A percentile compares a stretch with the other conserved stretches of the same genome.
phyloP scores from a whole-genome alignment of 2,329 filamentous ascomycete genomes.

The Pochonia chlamydosporia region DNA sequence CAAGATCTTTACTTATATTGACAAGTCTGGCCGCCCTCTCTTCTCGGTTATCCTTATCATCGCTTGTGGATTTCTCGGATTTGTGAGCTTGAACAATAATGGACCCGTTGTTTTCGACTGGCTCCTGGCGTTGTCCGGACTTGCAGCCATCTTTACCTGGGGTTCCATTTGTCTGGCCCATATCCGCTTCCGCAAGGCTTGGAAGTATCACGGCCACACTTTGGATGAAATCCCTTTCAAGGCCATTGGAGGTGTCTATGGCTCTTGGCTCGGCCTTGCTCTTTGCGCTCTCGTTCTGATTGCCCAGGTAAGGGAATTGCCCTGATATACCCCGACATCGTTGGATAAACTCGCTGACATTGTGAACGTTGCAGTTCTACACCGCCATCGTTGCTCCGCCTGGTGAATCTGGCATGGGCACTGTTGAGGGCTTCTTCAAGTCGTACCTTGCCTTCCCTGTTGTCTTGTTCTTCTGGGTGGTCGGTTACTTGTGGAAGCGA shows the following conservation, averaged over 20 bases:
- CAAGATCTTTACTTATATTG: constrained; percentile 50
- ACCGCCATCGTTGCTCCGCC: constrained; percentile 35
- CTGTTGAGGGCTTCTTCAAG: constrained; percentile 48
- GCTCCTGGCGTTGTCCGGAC: constrained; percentile 57
- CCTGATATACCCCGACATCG: neutral
- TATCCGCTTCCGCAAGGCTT: constrained; percentile 59
- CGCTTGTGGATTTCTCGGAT: constrained; percentile 40
- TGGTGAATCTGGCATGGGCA: constrained; percentile 27
- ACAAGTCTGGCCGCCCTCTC: constrained; percentile 51
- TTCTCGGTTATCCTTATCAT: constrained; percentile 42
- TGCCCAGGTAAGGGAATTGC: constrained; percentile 38
- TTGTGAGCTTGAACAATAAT: constrained; percentile 32
- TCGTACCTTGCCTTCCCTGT: constrained; percentile 48
- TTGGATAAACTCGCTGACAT: neutral
- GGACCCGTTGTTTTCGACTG: constrained; percentile 52
- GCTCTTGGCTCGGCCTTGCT: constrained; percentile 56
- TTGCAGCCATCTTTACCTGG: constrained; percentile 59
- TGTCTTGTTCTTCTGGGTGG: constrained; percentile 49
- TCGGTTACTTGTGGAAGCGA: constrained; percentile 62
- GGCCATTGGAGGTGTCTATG: constrained; percentile 53
- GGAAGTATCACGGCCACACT: constrained; percentile 52
- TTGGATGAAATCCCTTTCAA: constrained; percentile 62
- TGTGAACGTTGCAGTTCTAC: constrained; percentile 34
- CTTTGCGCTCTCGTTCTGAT: constrained; percentile 52
- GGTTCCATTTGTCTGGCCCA: constrained; percentile 58